Evolutionary conservation across 2,329 filamentous ascomycete genomes (phyloP).

Genomic region (Cladosporium cucumerinum): DNA sequence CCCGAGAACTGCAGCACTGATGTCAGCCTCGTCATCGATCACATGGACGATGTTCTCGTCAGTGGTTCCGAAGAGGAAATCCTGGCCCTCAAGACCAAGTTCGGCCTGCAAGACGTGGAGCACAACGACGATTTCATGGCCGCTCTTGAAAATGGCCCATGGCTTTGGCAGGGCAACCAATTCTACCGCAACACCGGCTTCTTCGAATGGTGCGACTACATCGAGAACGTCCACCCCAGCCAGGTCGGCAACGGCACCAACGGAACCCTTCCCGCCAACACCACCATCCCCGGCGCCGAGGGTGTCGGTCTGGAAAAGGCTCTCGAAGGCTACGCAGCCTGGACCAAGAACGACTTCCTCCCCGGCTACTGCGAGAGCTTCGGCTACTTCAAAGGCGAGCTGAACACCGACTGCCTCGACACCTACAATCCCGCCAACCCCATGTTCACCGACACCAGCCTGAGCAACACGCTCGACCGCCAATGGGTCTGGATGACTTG

Average conservation of each 20-base stretch:
- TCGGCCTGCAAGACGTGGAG: slow-evolving; percentile 50
- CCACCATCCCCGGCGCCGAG: slow-evolving; percentile 34
- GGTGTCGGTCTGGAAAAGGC: slow-evolving; percentile 56
- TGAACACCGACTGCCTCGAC: slow-evolving; percentile 52
- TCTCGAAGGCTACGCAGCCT: slow-evolving; percentile 54
- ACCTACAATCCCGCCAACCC: slow-evolving; percentile 51
- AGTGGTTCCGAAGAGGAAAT: slow-evolving; percentile 34
- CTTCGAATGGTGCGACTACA: slow-evolving; percentile 45
- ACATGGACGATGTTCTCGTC: slow-evolving; percentile 42
- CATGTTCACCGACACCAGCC: slow-evolving; percentile 49
- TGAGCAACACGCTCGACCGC: slow-evolving; percentile 47
- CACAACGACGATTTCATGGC: slow-evolving; percentile 54
- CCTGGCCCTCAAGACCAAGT: slow-evolving; percentile 49
- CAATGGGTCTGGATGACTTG: slow-evolving; percentile 62
- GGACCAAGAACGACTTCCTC: slow-evolving; percentile 47
- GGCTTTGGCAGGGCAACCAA: slow-evolving; percentile 55
- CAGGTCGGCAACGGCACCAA: slow-evolving; percentile 26
- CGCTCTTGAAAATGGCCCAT: slow-evolving; percentile 55
- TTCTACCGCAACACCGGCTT: slow-evolving; percentile 47
- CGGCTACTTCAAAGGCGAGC: slow-evolving; percentile 47
- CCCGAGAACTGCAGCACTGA: slow-evolving; percentile 57
- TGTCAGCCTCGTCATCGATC: slow-evolving; percentile 49
- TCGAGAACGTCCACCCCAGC: slow-evolving; percentile 32
- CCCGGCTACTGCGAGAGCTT: slow-evolving; percentile 49
- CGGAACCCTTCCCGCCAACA: slow-evolving; percentile 29